Conservation (phyloP, 176 grass and related monocot genomes). For the Hyparrhenia diplandra region DNA sequence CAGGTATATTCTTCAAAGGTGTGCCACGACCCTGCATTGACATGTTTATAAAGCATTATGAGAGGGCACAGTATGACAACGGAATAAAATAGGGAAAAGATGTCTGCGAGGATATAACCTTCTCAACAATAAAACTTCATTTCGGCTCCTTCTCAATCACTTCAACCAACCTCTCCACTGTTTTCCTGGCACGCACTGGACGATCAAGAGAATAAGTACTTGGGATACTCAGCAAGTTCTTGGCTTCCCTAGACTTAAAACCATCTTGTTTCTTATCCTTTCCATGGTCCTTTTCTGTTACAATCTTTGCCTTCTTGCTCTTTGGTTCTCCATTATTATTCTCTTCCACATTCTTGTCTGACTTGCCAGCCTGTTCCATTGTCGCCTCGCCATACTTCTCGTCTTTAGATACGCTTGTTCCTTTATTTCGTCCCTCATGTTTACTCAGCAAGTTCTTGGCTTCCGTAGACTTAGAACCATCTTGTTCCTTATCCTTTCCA, state of each 20-base stretch:
- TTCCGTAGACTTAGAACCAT: slow-evolving; percentile 40
- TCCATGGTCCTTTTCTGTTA: slow-evolving; percentile 31
- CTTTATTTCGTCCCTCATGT: too few relatives aligned
- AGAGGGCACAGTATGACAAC: background rate
- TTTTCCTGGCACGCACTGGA: slow-evolving; percentile 71
- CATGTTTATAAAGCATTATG: slow-evolving; percentile 32
- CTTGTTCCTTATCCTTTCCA: slow-evolving; percentile 33
- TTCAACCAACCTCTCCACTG: slow-evolving; percentile 87
- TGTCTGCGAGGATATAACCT: slow-evolving; percentile 46
- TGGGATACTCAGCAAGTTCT: slow-evolving; percentile 17
- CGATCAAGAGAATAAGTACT: slow-evolving; percentile 54
- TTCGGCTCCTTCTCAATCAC: slow-evolving; percentile 77
- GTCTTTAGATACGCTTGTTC: too few relatives aligned
- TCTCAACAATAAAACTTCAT: slow-evolving; percentile 56
- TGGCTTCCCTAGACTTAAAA: slow-evolving; percentile 46
- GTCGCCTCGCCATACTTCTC: too few relatives aligned
- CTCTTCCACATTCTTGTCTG: too few relatives aligned
- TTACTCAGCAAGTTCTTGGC: slow-evolving; percentile 30
- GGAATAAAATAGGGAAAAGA: background rate
- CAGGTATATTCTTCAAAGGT: slow-evolving; percentile 84
- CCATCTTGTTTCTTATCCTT: slow-evolving; percentile 32
- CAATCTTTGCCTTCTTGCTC: slow-evolving; percentile 49
- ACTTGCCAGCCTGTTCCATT: too few relatives aligned
- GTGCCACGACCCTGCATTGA: slow-evolving; percentile 75
- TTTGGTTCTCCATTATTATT: slow-evolving; percentile 46